Conservation (phyloP, 2,329 filamentous ascomycete species). For the Fusarium transvaalense region DNA sequence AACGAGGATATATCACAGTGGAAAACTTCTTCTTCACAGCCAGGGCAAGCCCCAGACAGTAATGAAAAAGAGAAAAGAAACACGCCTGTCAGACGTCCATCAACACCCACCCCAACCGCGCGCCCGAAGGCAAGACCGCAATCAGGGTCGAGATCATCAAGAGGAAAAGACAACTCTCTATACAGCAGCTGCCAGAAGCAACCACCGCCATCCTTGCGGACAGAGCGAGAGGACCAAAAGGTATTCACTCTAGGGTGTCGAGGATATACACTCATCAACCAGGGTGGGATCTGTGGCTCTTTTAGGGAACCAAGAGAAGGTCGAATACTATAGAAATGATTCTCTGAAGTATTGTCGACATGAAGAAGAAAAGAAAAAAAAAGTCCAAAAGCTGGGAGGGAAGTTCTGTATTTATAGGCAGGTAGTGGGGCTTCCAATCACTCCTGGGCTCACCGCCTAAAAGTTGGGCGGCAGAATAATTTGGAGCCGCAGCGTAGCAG, state of each 20-base stretch:
- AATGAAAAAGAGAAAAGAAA: conserved; percentile 69
- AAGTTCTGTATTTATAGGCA: conserved; percentile 31
- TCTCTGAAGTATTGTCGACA: conserved; percentile 78
- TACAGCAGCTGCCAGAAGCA: conserved; percentile 65
- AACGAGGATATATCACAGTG: not conserved
- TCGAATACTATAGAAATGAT: conserved; percentile 99
- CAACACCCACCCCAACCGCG: conserved; percentile 82
- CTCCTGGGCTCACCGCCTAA: conserved; percentile 52
- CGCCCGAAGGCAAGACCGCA: conserved; percentile 81
- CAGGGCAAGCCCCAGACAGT: conserved; percentile 60
- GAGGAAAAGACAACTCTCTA: conserved; percentile 78
- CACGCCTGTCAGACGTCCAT: conserved; percentile 88
- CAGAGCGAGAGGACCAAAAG: conserved; percentile 46
- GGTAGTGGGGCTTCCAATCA: conserved; percentile 38
- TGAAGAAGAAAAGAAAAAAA: conserved; percentile 66
- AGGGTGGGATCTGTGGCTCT: conserved; percentile 88
- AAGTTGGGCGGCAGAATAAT: conserved; percentile 49
- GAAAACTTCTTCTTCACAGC: conserved; percentile 64
- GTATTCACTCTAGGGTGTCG: conserved; percentile 65
- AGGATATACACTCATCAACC: conserved; percentile 72
- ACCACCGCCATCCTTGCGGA: conserved; percentile 67
- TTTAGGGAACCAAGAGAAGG: conserved; percentile 91
- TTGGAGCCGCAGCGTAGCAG: conserved; percentile 6
- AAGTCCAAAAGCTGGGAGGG: conserved; percentile 46
- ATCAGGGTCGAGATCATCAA: conserved; percentile 92